These are phyloP conservation scores for Kipferlia bialata DNA, from an alignment of 78 protist genomes.

Conservation along the genomic window DNA sequence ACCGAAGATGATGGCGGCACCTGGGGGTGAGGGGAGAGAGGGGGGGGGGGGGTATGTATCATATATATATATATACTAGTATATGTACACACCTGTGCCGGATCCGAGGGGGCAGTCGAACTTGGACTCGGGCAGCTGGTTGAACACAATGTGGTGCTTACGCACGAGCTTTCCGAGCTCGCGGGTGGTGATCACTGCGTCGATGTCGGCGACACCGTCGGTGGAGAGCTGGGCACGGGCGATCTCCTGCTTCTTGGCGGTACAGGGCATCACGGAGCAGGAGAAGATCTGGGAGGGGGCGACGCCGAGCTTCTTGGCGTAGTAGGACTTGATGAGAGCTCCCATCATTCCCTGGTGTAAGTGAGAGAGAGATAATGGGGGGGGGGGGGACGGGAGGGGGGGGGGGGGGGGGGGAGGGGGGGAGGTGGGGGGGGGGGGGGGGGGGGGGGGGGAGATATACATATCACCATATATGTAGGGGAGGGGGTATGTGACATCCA, in stretches of 20 bases:
- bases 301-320: background rate
- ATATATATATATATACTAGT: no score
- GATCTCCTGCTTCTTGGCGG: conserved; percentile 33
- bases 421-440: no score
- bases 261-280: conserved; percentile 25
- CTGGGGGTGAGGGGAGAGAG: conserved; percentile 24
- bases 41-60: background rate
- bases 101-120: conserved; percentile 28
- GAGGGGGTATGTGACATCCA: no score
- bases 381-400: no score
- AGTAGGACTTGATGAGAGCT: conserved; percentile 24
- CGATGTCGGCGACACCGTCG: conserved; percentile 6
- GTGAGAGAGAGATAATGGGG: no score
- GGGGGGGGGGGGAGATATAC: no score
- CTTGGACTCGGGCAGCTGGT: background rate
- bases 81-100: no score
- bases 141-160: background rate
- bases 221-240: background rate
- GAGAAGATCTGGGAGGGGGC: conserved; percentile 8
- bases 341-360: conserved; percentile 36
- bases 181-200: conserved; percentile 15
- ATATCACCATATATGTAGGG: no score
- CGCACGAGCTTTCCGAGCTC: conserved; percentile 12
- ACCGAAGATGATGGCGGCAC: conserved; percentile 38
- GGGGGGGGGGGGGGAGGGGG: no score